Base-by-base conservation (phyloP, 352 stramenopile genomes). In the Phytophthora litchii region DNA sequence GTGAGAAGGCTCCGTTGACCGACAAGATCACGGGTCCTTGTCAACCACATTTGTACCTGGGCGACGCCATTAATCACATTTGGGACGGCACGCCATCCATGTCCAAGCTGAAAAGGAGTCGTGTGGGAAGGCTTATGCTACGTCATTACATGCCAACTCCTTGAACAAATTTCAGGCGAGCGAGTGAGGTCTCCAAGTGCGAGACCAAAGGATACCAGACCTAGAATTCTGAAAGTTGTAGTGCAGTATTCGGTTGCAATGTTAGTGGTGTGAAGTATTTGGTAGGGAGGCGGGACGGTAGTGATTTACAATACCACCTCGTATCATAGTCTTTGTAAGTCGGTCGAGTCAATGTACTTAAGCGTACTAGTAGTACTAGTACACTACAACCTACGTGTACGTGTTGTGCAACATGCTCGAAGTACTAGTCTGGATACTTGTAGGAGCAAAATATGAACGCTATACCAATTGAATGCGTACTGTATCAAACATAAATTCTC, bases 1-100 rank as follows among this genome's bases (percentile, higher is more conserved):
- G 65, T 10, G 53, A 54, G n/a, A 73, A 68, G 16, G 32, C 54
- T 13, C 41, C 56, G 10, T 41, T 78, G 3, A 60, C 43, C 1
- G 57, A 64, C 14, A 67, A 67, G 46, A 72, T 78, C 38, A 38
- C 14, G 1, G 70, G 70, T 16, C 70, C 70, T 25, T 72, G 60
- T 34, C 70, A 78, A 37, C 70, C 70, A 20, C 65, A 78, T 4
- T 25, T 55, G 14, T 75, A 78, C 40, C n/a, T 62, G 40, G 41
- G 59, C 11, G 36, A 44, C 29, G 27, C 52, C 1, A 59, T 64
- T 21, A 60, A 52, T 42, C 45, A 60, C 32, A 60, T 68, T 25
- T 71, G 64, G 54, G 64, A 70, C 20, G 69, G 54, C 23, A 52
- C 38, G 8, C 34, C 36, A 10, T 70, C 65, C n/a, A 70, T 60